Evolutionary conservation across 2,329 filamentous ascomycete genomes (phyloP), one percentile per base, ranked within the genome.

Genomic region (Ophiostoma himal-ulmi): DNA sequence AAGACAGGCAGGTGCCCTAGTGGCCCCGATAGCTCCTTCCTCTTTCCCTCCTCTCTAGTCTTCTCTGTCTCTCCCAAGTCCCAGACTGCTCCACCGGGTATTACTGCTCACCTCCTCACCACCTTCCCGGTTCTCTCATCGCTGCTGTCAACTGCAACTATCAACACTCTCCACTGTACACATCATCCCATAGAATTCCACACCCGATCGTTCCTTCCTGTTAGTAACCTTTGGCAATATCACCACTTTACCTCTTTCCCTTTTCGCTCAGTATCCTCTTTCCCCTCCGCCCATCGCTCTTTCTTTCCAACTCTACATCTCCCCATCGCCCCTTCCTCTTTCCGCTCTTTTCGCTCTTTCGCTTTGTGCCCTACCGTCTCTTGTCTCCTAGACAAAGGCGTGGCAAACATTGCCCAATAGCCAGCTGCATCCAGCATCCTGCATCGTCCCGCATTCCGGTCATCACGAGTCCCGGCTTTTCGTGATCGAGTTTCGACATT

Each of bases 111-210:
- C 62, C n/a, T 60, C 68, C 7, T 64, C 57, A 36, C 62, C 62
- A 65, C 62, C 62, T 65, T 65, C 62, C 39, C 30, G 41, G 62
- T 65, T 65, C 62, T 65, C 62, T 39, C 36, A 39, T 65, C 62
- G 36, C 62, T 39, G 34, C 11, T 22, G 62, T 64, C 30, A 20
- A 64, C 60, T 30, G 60, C 60, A 64, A 64, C 52, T 57, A 57
- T 57, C 52, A 26, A 57, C 52, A 57, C 52, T 57, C 52, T 57
- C 57, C 62, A 39, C 34, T 39, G 62, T 22, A 39, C 62, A 65
- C 62, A 39, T 37, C 62, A 65, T 65, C 22, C 52, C n/a, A 57
- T n/a, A 39, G 17, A 48, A 48, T 48, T 48, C 17, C 44, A 48
- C 17, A 7, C 44, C 36, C 10, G 30, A 39, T 39, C 62, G 57